Evolutionary conservation across 257 asterid species (phyloP).

Genomic region (Gentiana straminea): DNA sequence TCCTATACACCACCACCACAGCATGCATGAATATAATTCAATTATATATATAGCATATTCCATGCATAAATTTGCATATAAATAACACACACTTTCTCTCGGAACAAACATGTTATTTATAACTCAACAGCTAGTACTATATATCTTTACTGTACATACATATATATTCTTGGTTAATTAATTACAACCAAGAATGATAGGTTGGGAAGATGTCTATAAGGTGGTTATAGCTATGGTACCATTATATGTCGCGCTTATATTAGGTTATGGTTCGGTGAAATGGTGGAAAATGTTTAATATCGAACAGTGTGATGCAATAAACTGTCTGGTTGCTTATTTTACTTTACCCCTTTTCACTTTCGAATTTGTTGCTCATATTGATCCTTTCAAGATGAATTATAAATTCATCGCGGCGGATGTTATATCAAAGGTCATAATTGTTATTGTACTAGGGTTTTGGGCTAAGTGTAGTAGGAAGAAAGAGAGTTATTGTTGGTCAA

Average conservation of each 20-base stretch:
- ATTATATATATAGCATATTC: background rate
- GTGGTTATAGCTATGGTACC: constrained; percentile 45
- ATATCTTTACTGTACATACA: background rate
- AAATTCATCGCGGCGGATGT: constrained; percentile 39
- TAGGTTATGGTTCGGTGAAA: constrained; percentile 45
- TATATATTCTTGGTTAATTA: background rate
- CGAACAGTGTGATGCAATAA: constrained; percentile 44
- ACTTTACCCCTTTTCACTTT: constrained; percentile 47
- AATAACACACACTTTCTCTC: background rate
- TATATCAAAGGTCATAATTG: constrained; percentile 36
- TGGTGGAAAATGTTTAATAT: constrained; percentile 50
- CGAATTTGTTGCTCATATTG: constrained; percentile 39
- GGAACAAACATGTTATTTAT: background rate
- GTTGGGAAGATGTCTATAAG: constrained; percentile 46
- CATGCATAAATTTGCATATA: background rate
- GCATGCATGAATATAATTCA: background rate
- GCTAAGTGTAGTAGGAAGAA: constrained; percentile 35
- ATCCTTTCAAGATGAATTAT: constrained; percentile 53
- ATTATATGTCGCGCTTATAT: constrained; percentile 36
- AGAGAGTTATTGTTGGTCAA: constrained; percentile 34
- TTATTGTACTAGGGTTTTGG: constrained; percentile 25
- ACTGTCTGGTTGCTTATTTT: constrained; percentile 25
- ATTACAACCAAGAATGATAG: constrained; percentile 29
- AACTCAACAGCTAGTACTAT: background rate
- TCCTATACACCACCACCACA: constrained; percentile 6